Conservation (phyloP, 176 grass and related monocot genomes). For the Dactylis glomerata region DNA sequence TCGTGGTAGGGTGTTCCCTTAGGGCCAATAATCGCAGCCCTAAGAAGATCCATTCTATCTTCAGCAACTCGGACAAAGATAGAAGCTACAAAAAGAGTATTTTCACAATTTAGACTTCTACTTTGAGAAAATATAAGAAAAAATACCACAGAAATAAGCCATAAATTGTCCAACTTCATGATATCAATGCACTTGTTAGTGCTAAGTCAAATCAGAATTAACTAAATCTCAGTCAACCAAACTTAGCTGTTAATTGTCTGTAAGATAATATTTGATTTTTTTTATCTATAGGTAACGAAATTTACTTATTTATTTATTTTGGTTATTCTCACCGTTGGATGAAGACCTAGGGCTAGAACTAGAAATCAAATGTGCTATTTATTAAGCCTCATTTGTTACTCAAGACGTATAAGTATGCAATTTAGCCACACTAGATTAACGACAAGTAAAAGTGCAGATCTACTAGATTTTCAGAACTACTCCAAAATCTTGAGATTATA, state of each 20-base stretch:
- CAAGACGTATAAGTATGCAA: not conserved
- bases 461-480: not conserved
- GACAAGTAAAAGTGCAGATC: not conserved
- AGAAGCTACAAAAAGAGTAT: constrained; percentile 40
- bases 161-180: not conserved
- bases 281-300: not conserved
- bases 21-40: constrained; percentile 78
- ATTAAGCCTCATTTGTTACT: not conserved
- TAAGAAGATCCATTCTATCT: constrained; percentile 92
- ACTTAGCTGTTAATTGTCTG: not conserved
- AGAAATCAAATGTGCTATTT: not conserved
- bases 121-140: not conserved
- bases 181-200: not conserved
- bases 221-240: not conserved
- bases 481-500: not conserved
- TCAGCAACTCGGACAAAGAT: constrained; percentile 79
- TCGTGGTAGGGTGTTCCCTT: constrained; percentile 90
- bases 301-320: not conserved
- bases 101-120: constrained; percentile 20
- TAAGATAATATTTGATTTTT: not conserved
- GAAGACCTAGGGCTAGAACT: not conserved
- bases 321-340: not conserved
- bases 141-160: not conserved
- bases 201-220: not conserved
- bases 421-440: not conserved